phyloP scores from a whole-genome alignment of 208 protist genomes.

The Crithidia bombi region DNA sequence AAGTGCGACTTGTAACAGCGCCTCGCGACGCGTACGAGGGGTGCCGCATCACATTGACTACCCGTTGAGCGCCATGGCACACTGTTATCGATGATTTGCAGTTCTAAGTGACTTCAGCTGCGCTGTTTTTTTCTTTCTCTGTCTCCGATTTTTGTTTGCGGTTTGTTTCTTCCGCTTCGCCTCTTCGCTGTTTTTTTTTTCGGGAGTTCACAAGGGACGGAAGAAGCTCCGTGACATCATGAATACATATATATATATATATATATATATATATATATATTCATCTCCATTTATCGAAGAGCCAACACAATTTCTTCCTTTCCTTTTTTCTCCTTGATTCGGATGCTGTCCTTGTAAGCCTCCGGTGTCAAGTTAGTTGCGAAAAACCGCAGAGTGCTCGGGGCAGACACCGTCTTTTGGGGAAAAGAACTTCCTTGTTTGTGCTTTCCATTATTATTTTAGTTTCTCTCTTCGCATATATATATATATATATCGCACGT shows the following conservation, averaged over 20 bases:
- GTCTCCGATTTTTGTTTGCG: not conserved
- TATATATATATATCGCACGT: not conserved
- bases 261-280: too few species aligned
- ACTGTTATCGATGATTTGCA: conserved; percentile 47
- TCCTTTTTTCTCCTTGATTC: too few species aligned
- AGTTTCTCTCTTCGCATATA: not conserved
- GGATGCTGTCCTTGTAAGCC: too few species aligned
- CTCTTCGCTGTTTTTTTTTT: too few species aligned
- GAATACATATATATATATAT: conserved; percentile 5
- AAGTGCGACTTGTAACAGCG: conserved; percentile 75
- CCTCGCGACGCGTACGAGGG: conserved; percentile 59
- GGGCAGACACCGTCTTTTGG: too few species aligned
- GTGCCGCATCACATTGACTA: conserved; percentile 77
- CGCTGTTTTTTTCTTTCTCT: conserved; percentile 10
- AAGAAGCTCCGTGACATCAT: too few species aligned
- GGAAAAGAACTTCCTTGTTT: not conserved
- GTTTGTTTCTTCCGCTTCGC: conserved; percentile 11
- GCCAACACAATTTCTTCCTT: too few species aligned
- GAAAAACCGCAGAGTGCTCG: too few species aligned
- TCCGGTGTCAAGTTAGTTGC: too few species aligned
- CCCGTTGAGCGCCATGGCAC: conserved; percentile 68
- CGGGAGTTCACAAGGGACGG: too few species aligned
- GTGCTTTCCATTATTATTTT: conserved; percentile 5
- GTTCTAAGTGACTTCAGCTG: conserved; percentile 25
- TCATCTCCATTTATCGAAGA: too few species aligned